Base-by-base conservation (phyloP, 148 eudicot genomes). In the Rhododendron simsii region DNA sequence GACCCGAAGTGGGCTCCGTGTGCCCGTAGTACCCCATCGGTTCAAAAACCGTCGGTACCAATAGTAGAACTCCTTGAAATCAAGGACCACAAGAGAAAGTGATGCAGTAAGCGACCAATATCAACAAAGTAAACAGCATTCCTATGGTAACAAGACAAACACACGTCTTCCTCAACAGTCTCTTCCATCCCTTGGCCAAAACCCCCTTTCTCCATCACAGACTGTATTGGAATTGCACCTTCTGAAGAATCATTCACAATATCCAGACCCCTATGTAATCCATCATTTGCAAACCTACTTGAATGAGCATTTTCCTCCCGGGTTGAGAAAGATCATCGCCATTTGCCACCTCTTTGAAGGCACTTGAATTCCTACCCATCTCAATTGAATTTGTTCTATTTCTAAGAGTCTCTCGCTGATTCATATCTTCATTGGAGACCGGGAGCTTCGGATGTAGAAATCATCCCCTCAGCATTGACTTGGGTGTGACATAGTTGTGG, bases 21-120 rank as follows among this genome's bases (percentile, higher is more conserved):
- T 39, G 44, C 44, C 44, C 41, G 41, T 39, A 5, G 41, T 39
- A 39, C 41, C 41, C 41, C 6, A 5, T 39, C 44, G 44, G 44
- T 39, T 39, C 44, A 39, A 39, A 39, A 39, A 5, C 44, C 44
- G 44, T 39, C 44, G 7, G 7, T 39, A 39, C 41, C 44, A 39
- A 39, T 39, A 5, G 44, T 39, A 39, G 44, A 0, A 39, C 44
- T 79, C 82, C 67, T 53, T 7, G 44, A 33, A 95, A 89, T 93
- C 95, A 82, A 93, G 93, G 88, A 93, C 93, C 45, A 92, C 91
- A 28, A 92, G 93, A 51, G 93, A 93, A n/a, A 93, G 88, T 8
- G 96, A 96, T n/a, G 96, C 93, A 47, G 94, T 93, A 79, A 95
- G 82, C 9, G 98, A 92, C 96, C 93, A 92, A 77, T 95, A 89